A percentile compares a stretch with the other conserved stretches of the same genome.
phyloP scores from a whole-genome alignment of 148 eudicot species.

The Pouteria glomerata region DNA sequence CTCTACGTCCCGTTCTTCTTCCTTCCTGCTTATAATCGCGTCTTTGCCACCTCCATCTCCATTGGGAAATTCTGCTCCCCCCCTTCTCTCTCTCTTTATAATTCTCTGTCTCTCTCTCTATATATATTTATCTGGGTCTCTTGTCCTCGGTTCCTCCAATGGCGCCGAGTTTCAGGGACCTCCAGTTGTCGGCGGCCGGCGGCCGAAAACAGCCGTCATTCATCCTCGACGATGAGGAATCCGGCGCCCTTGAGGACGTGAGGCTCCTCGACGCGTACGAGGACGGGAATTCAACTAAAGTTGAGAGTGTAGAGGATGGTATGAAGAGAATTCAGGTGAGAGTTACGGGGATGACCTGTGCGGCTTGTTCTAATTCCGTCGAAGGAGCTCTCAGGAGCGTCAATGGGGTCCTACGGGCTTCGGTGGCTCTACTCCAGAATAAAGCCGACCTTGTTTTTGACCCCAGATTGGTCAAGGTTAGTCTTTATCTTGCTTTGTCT shows the following conservation, averaged over 20 bases:
- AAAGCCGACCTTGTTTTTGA: conserved; percentile 64
- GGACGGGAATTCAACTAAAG: not conserved
- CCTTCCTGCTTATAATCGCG: no score
- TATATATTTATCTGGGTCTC: not conserved
- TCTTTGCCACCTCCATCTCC: no score
- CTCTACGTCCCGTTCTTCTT: no score
- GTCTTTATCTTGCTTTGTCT: conserved; percentile 9
- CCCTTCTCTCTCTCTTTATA: not conserved
- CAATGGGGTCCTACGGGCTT: conserved; percentile 60
- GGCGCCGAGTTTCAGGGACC: conserved; percentile 41
- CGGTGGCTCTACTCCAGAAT: conserved; percentile 90
- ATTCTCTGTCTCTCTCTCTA: not conserved
- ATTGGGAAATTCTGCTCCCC: no score
- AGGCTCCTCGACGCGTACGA: conserved; percentile 54
- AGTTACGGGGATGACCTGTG: conserved; percentile 90
- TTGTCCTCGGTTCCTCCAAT: conserved; percentile 14
- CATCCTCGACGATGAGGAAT: conserved; percentile 17
- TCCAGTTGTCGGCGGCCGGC: conserved; percentile 40
- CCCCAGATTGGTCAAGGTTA: conserved; percentile 62
- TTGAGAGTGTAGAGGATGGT: not conserved
- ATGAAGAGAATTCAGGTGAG: conserved; percentile 54
- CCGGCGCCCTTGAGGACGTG: conserved; percentile 58
- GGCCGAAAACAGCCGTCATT: not conserved
- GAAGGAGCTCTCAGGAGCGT: conserved; percentile 61
- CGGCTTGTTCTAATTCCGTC: conserved; percentile 88